Evolutionary conservation across 768 basidiomycete species (phyloP), one percentile per base, ranked within the genome.

Genomic region (Leccinum subgranulosum): DNA sequence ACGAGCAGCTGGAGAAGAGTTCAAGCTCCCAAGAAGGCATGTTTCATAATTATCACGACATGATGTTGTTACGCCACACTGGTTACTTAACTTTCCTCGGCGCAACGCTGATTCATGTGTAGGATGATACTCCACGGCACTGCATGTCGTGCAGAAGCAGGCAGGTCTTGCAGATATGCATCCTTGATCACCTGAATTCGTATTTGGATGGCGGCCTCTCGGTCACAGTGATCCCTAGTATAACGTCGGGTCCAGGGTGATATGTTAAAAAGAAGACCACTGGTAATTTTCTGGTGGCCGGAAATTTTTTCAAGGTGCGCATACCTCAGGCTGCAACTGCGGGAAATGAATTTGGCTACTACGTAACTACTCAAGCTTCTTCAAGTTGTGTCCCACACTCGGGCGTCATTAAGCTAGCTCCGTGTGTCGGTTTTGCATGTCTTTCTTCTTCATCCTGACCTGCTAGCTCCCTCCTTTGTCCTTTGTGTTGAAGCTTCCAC

Each of bases 381-480:
- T 23, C 23, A 23, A 23, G 2, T 23, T 59, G 28, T 11, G 49
- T 68, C 7, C 54, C 67, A 8, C 79, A 82, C 57, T 82, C 80
- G 78, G 82, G 81, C 23, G 80, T 84, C 56, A 75, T 81, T 21
- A 23, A 23, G 23, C 3, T 23, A 61, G 76, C 41, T 84, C 80
- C 65, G 86, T 88, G 83, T 87, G 84, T 67, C 88, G 84, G 81
- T 84, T 82, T 64, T 78, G 84, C 48, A 85, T 85, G 82, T 77
- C 82, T 19, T 85, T 87, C 75, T 85, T 87, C 75, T 85, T 87
- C 72, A 77, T 87, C 65, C 81, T 88, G 56, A 85, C 84, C 8
- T 79, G 81, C 12, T 87, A 5, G 14, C 84, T 86, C 86, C 68
- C 80, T 87, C 51, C 86, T 85, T 43, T 36, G 79, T 87, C 55